Base-by-base conservation (phyloP, 179 eudicot genomes). In the Heliamphora pulchella region DNA sequence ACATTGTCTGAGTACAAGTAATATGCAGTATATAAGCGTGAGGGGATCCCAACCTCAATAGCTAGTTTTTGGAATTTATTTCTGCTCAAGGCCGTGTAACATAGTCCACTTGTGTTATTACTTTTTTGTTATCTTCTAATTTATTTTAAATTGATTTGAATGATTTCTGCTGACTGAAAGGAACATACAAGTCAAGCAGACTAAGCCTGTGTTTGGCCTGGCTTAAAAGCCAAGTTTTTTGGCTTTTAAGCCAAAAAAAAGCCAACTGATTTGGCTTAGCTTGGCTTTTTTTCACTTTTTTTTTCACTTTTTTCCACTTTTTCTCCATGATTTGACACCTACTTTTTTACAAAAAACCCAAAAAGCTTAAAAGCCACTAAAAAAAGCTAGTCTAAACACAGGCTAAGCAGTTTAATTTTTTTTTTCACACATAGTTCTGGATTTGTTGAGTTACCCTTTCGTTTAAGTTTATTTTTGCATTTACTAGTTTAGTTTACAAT, bases 401-500 rank as follows among this genome's bases (percentile, higher is more conserved):
- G 1, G 31, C 31, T 31, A 31, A 31, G 31, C 31, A 31, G 31
- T 8, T 58, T 58, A 58, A 58, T 10, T 62, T 62, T 5, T 62
- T 18, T 64, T 20, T 18, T 18, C 13, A 20, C 11, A 10, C 43
- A 18, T 9, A 43, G 8, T 74, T 15, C n/a, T 39, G 22, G n/a
- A 8, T 76, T 17, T 44, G 18, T 17, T 17, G 41, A 13, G n/a
- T 6, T 76, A 44, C 68, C 43, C 14, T 18, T 53, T 39, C 14
- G n/a, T 65, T 7, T 47, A 74, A 44, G 53, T 22, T 20, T 74
- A 10, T 41, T 76, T 59, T 47, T 54, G 41, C 9, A 14, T 63
- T 57, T 3, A 41, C 20, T 43, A 76, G 20, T 82, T 51, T 31
- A 71, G n/a, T 51, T 62, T 47, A 78, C 39, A 5, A 39, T 77